These are phyloP conservation scores for Phytomonas sp. DNA, from an alignment of 208 protist genomes.

Conservation along the genomic window DNA sequence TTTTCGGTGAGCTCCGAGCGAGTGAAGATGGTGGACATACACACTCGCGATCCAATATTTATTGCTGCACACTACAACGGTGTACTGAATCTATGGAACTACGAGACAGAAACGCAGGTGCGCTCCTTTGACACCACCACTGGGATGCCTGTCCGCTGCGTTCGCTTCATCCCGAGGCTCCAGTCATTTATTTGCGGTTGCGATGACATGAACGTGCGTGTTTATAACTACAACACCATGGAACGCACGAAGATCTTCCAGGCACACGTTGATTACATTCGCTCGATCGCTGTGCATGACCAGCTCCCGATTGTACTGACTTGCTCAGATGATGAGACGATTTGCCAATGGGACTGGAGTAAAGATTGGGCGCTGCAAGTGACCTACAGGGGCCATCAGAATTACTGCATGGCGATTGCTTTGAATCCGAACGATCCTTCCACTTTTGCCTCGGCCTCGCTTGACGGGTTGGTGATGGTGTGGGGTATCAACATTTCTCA, in stretches of 20 bases:
- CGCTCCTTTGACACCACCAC: slow-evolving; percentile 96
- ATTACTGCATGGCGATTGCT: slow-evolving; percentile 97
- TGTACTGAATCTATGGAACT: slow-evolving; percentile 96
- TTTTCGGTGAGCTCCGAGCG: slow-evolving; percentile 91
- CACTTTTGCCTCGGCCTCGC: slow-evolving; percentile 96
- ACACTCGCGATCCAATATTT: slow-evolving; percentile 97
- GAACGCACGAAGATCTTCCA: slow-evolving; percentile 96
- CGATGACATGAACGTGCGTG: slow-evolving; percentile 92
- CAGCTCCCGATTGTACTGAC: slow-evolving; percentile 93
- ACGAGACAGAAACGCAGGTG: slow-evolving; percentile 92
- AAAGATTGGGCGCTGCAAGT: slow-evolving; percentile 89
- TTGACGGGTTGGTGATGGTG: slow-evolving; percentile 96
- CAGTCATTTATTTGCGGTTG: slow-evolving; percentile 95
- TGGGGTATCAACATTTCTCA: slow-evolving; percentile 89
- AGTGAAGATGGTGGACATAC: slow-evolving; percentile 99
- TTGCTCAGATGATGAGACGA: slow-evolving; percentile 97
- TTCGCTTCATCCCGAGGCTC: slow-evolving; percentile 95
- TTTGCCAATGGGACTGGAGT: slow-evolving; percentile 98
- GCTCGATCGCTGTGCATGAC: slow-evolving; percentile 97
- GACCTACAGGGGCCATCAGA: slow-evolving; percentile 95
- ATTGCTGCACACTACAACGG: slow-evolving; percentile 92
- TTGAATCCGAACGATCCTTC: slow-evolving; percentile 98
- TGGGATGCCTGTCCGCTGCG: slow-evolving; percentile 90
- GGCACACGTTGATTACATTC: slow-evolving; percentile 96
- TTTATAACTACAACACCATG: slow-evolving; percentile 99